These are phyloP conservation scores for Puccinia coronata DNA, from an alignment of 1,284 basidiomycete genomes.

Conservation along the genomic window DNA sequence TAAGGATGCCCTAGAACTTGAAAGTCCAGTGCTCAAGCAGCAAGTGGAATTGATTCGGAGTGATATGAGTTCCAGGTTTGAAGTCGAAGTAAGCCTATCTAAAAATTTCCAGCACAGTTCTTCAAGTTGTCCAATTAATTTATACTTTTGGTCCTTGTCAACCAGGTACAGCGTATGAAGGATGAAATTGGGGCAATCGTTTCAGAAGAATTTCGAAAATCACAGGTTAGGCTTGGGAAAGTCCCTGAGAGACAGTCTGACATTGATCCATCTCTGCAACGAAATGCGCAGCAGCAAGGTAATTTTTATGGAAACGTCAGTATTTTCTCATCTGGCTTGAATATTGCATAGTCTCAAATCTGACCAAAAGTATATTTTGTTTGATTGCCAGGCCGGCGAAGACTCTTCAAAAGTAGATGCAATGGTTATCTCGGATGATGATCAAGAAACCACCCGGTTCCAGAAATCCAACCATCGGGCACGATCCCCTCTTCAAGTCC, in stretches of 20 bases:
- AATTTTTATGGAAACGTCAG: too few species aligned
- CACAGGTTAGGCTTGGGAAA: too few species aligned
- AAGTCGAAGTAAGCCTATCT: not conserved
- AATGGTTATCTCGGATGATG: not conserved
- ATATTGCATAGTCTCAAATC: too few species aligned
- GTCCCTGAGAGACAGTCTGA: too few species aligned
- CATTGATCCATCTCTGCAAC: not conserved
- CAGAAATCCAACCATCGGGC: not conserved
- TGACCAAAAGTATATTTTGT: too few species aligned
- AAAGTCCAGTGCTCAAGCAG: not conserved
- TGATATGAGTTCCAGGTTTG: not conserved
- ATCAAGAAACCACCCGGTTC: not conserved
- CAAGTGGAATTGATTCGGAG: not conserved
- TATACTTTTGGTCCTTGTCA: too few species aligned
- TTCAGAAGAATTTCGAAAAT: too few species aligned
- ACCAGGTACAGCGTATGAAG: not conserved
- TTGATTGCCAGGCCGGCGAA: too few species aligned
- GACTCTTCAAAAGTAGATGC: not conserved
- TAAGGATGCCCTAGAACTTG: too few species aligned
- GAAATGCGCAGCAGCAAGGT: not conserved
- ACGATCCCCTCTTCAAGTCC: not conserved
- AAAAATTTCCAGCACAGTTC: too few species aligned
- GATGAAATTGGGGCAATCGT: not conserved
- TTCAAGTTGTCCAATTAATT: too few species aligned
- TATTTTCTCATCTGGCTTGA: not conserved